These are phyloP conservation scores for Emmonsiellopsis sp. DNA, from an alignment of 2,329 filamentous ascomycete species.

Conservation along the genomic window DNA sequence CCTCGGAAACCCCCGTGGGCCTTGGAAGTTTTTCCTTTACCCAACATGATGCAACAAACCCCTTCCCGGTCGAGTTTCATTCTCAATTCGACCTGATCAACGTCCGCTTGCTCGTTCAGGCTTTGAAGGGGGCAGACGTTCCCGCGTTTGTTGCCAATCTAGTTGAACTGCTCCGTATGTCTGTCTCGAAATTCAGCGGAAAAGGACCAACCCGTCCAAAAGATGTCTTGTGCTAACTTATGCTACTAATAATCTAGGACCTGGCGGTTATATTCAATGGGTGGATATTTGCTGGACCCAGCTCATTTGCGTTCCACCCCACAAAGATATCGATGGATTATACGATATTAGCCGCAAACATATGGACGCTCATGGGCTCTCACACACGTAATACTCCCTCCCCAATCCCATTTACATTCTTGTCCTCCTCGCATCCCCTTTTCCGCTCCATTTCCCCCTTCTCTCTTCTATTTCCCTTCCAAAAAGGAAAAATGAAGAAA, in stretches of 20 bases:
- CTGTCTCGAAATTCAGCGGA: too few species aligned
- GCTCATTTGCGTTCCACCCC: not conserved
- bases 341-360: not conserved
- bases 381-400: not conserved
- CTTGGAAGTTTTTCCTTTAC: not conserved
- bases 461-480: not conserved
- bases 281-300: not conserved
- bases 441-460: not conserved
- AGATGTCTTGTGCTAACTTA: not conserved
- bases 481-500: too few species aligned
- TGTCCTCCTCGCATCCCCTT: too few species aligned
- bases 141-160: not conserved
- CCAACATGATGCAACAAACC: not conserved
- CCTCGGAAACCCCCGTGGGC: not conserved
- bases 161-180: not conserved
- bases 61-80: not conserved
- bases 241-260: not conserved
- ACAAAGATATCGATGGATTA: not conserved
- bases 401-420: too few species aligned
- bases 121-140: not conserved
- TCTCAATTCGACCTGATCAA: conserved; percentile 1
- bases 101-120: not conserved
- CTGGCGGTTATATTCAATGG: conserved; percentile 1
- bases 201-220: not conserved
- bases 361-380: not conserved